Base-by-base conservation (phyloP, 108 stramenopile genomes). In the Mayamaea pseudoterrestris region DNA sequence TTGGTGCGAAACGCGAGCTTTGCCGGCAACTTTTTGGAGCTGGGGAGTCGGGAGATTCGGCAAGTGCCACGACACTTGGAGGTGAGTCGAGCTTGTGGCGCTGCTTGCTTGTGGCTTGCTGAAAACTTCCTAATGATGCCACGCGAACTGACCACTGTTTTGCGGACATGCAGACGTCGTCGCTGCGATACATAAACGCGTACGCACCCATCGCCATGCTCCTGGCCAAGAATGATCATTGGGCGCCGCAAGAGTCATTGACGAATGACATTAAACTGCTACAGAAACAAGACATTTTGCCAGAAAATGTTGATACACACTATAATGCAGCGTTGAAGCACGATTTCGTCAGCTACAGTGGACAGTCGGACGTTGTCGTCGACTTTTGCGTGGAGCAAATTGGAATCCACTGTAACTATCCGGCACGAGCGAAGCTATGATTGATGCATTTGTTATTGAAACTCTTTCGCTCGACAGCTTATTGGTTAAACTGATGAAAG, bases 191-290 rank as follows among this genome's bases (percentile, higher is more conserved):
- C 21, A 47, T 77, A 32, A 51, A 52, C 7, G 48, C 44, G 24
- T 26, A 57, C 16, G 74, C 69, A 56, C 63, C 66, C 5, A 68
- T 65, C 9, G 52, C 47, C 22, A 63, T 88, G 42, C 28, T 88
- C 23, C 76, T 66, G 48, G 77, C 67, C 22, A 52, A 54, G 18
- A 73, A 74, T 36, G 80, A 80, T 50, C 66, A 75, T 35, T 87
- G 85, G 85, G 72, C 78, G 16, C 85, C 85, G 2, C 9, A 49
- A 25, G 47, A 41, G 58, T 80, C 82, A 27, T 41, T 69, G 40
- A 18, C 65, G 29, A 69, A 79, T 30, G 51, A 76, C 42, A 20
- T 46, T 30, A 22, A 48, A 9, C 45, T 62, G 41, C n/a, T 32
- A 1, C 36, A 42, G 42, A 22, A 23, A 9, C 26, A 32, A 0